Evolutionary conservation across 495 filamentous ascomycete genomes (phyloP), one percentile per base, ranked within the genome.

Genomic region (Articulospora tetracladia): DNA sequence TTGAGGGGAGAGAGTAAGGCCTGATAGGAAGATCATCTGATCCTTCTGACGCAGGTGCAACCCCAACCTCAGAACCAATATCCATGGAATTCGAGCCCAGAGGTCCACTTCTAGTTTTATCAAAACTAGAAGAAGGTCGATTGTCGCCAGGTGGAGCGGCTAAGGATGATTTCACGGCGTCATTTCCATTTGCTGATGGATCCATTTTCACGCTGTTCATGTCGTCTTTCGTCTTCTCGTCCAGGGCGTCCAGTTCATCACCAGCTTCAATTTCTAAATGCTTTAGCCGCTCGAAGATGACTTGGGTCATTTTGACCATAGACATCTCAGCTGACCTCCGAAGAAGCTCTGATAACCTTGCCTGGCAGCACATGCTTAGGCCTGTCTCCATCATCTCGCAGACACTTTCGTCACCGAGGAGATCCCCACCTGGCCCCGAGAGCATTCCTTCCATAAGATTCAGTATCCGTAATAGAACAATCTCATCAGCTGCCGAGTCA

Each of bases 331-430:
- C 95, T 23, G 92, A 93, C 60, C 92, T 82, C 55, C 93, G 82
- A 19, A 99, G 78, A 11, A 98, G 84, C 66, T 97, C 94, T 19
- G 94, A 96, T 53, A 99, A 82, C 52, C 93, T 84, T 57, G 86
- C 84, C 73, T 97, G 92, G 58, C 93, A 97, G 74, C 94, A 99
- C 83, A 99, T 98, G 70, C 92, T 96, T 61, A 99, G 72, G 3
- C 93, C 95, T 3, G 91, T 93, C 72, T 97, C 94, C 94, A 99
- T 98, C 94, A 99, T 98, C 69, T 97, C 90, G 68, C 94, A 99
- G 12, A 99, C 90, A 69, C 93, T 97, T 75, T 97, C 93, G 66
- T 99, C 94, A 30, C 93, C 92, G 2, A 97, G 81, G 1, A 98
- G 78, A 58, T 92, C 88, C 15, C 95, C 94, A 27, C 93, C 92